Percentiles rank a stretch among this genome's conserved stretches.
phyloP scores from a whole-genome alignment of 257 asterid genomes.

The Ocimum tenuiflorum region DNA sequence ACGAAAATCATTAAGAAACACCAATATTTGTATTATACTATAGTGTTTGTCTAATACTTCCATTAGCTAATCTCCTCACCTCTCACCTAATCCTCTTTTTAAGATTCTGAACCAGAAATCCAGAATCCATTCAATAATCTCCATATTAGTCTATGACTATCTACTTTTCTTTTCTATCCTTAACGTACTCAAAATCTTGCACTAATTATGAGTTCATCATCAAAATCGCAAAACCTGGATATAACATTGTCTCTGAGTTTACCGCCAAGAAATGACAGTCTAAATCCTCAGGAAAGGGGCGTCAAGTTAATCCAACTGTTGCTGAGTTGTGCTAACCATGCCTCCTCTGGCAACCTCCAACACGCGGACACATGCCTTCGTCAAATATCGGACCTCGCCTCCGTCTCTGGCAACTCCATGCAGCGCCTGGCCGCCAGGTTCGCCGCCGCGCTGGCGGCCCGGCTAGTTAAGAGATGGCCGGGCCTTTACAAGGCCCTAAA shows the following conservation, averaged over 20 bases:
- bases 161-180: neutral
- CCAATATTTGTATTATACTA: constrained; percentile 16
- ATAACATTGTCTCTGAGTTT: constrained; percentile 34
- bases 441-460: constrained; percentile 42
- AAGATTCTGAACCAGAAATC: neutral
- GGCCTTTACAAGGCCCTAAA: constrained; percentile 46
- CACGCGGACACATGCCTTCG: constrained; percentile 44
- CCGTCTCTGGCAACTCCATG: constrained; percentile 43
- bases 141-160: neutral
- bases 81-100: constrained; percentile 19
- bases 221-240: constrained; percentile 29
- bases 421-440: constrained; percentile 45
- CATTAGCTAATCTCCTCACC: constrained; percentile 18
- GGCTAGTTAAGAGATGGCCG: constrained; percentile 53
- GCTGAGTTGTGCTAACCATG: constrained; percentile 42
- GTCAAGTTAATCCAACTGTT: constrained; percentile 40
- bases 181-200: neutral
- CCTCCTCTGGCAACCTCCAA: constrained; percentile 44
- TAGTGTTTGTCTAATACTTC: constrained; percentile 22
- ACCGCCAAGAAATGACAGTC: constrained; percentile 17
- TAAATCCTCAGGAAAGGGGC: constrained; percentile 38
- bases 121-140: constrained; percentile 2
- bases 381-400: constrained; percentile 32
- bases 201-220: constrained; percentile 30
- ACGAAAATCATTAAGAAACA: constrained; percentile 18